A percentile compares a stretch with the other conserved stretches of the same genome.
Conservation (phyloP, 176 grass and related monocot genomes). For the Bonia amplexicaulis region DNA sequence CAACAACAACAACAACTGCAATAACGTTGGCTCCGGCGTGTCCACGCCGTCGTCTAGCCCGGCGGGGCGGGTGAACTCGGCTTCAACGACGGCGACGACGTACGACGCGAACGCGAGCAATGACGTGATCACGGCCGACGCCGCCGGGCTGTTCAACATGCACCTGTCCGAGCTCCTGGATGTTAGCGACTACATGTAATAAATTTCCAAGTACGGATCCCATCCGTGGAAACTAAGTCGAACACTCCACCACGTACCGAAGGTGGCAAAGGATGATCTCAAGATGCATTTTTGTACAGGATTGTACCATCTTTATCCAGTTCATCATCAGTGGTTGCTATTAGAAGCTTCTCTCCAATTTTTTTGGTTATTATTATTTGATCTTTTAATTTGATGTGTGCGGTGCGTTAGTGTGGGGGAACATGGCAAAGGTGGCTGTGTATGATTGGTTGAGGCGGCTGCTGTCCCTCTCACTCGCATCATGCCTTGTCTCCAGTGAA, state of each 20-base stretch:
- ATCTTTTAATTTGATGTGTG: not conserved
- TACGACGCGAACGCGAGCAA: conserved; percentile 15
- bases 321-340: conserved; percentile 5
- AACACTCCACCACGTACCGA: conserved; percentile 14
- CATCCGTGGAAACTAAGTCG: not conserved
- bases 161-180: conserved; percentile 52
- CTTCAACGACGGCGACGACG: not conserved
- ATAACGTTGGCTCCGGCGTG: conserved; percentile 38
- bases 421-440: conserved; percentile 16
- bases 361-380: not conserved
- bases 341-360: conserved; percentile 18
- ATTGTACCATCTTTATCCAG: conserved; percentile 11
- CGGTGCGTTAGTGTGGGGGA: conserved; percentile 23
- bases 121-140: not conserved
- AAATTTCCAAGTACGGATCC: not conserved
- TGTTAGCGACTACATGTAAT: conserved; percentile 53
- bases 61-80: conserved; percentile 13
- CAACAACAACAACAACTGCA: conserved; percentile 20
- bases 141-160: conserved; percentile 34
- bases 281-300: conserved; percentile 46
- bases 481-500: conserved; percentile 33
- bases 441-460: conserved; percentile 23
- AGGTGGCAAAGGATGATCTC: conserved; percentile 4
- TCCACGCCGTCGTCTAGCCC: conserved; percentile 62
- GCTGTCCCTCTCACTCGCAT: conserved; percentile 38